phyloP scores from a whole-genome alignment of 2,329 filamentous ascomycete genomes.

The Zalaria sp. region DNA sequence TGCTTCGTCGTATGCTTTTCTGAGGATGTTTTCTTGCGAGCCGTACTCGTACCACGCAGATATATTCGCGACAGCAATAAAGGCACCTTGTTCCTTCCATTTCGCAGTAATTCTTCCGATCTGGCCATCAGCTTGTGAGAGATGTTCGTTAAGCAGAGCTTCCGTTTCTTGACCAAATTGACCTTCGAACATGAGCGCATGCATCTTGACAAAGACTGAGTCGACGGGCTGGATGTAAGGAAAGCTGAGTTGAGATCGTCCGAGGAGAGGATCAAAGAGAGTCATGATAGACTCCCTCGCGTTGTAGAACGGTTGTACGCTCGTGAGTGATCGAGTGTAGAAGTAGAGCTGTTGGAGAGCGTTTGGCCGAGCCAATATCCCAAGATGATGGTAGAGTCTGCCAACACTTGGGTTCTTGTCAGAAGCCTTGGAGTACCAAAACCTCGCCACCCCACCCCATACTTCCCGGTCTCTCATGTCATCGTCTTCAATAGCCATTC shows the following conservation, averaged over 20 bases:
- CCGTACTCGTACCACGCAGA: conserved; percentile 42
- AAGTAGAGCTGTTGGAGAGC: conserved; percentile 58
- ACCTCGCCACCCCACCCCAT: conserved; percentile 66
- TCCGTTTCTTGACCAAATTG: conserved; percentile 34
- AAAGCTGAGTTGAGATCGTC: conserved; percentile 18
- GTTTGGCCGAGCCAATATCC: conserved; percentile 59
- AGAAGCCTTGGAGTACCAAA: conserved; percentile 76
- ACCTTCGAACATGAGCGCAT: conserved; percentile 49
- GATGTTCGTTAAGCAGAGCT: conserved; percentile 33
- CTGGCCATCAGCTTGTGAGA: conserved; percentile 39
- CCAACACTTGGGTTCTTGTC: conserved; percentile 64
- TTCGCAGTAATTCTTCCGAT: conserved; percentile 38
- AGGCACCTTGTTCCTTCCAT: conserved; percentile 44
- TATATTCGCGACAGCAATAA: conserved; percentile 43
- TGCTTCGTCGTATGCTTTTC: conserved; percentile 10
- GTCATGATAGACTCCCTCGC: conserved; percentile 57
- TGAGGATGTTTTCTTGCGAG: conserved; percentile 32
- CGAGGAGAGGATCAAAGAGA: conserved; percentile 31
- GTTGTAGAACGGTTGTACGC: conserved; percentile 51
- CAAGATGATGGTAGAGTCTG: conserved; percentile 75
- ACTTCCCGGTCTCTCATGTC: conserved; percentile 56
- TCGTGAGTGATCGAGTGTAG: conserved; percentile 57
- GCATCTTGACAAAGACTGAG: conserved; percentile 46
- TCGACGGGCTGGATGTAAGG: conserved; percentile 35
- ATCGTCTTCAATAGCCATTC: conserved; percentile 84